A percentile compares a stretch with the other conserved stretches of the same genome.
phyloP scores from a whole-genome alignment of 257 asterid species.

The Agastache rugosa region DNA sequence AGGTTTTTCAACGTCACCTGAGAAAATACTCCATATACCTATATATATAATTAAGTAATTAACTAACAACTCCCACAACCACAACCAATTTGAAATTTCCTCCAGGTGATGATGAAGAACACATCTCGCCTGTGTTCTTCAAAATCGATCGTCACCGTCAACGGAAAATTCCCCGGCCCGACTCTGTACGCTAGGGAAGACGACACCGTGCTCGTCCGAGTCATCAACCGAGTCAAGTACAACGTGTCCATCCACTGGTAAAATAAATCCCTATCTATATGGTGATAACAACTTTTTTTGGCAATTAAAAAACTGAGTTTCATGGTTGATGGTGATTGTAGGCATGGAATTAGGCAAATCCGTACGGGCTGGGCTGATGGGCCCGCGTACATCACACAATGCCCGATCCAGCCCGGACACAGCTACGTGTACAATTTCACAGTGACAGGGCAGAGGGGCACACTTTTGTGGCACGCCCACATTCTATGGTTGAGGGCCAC shows the following conservation, averaged over 20 bases:
- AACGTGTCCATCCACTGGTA: constrained; percentile 77
- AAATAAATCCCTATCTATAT: background rate
- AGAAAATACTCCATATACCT: background rate
- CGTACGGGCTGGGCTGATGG: constrained; percentile 98
- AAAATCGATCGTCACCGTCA: constrained; percentile 66
- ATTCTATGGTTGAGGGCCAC: constrained; percentile 85
- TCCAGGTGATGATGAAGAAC: constrained; percentile 65
- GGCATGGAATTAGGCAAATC: constrained; percentile 90
- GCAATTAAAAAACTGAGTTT: background rate
- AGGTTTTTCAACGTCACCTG: constrained; percentile 28
- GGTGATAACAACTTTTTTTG: background rate
- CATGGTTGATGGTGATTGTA: background rate
- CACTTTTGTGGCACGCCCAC: constrained; percentile 91
- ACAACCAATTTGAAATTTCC: background rate
- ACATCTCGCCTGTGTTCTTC: constrained; percentile 61
- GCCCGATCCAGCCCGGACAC: constrained; percentile 85
- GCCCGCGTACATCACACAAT: constrained; percentile 91
- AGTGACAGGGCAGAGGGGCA: constrained; percentile 89
- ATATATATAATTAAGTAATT: background rate
- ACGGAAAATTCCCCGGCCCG: constrained; percentile 77
- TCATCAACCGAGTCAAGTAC: constrained; percentile 66
- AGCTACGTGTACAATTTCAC: constrained; percentile 81
- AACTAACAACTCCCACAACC: background rate
- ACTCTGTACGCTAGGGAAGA: constrained; percentile 73
- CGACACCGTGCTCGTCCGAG: constrained; percentile 61